A percentile compares a stretch with the other conserved stretches of the same genome.
Conservation (phyloP, 1,284 basidiomycete species). For the Heliocybe sulcata region DNA sequence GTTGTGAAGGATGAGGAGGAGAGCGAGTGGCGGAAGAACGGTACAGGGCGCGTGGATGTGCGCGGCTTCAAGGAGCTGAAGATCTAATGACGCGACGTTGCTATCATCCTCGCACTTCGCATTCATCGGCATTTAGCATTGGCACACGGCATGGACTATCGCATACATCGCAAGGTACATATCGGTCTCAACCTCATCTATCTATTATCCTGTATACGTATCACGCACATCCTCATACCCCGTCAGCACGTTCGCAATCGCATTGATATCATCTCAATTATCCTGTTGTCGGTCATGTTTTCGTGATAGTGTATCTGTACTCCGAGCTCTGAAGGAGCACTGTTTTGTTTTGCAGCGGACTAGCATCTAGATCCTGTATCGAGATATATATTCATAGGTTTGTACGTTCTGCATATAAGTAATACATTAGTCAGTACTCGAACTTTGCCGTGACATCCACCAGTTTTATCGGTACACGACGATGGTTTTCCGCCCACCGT, state of each 20-base stretch:
- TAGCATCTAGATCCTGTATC: neutral
- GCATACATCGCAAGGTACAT: neutral
- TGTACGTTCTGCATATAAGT: neutral
- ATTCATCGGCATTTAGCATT: neutral
- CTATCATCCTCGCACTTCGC: neutral
- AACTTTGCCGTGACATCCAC: neutral
- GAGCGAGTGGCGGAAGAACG: slow-evolving; percentile 66
- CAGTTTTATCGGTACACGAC: neutral
- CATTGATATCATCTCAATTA: neutral
- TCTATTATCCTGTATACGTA: neutral
- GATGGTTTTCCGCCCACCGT: neutral
- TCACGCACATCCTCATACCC: neutral
- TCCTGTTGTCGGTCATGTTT: neutral
- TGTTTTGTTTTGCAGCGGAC: neutral
- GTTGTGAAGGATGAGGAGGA: slow-evolving; percentile 14
- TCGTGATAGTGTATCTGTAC: neutral
- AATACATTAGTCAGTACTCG: neutral
- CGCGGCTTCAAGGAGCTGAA: slow-evolving; percentile 75
- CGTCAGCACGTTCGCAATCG: neutral
- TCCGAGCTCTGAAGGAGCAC: neutral
- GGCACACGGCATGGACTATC: too few species aligned
- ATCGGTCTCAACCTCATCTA: neutral
- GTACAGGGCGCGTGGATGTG: slow-evolving; percentile 69
- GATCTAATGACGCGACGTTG: slow-evolving; percentile 35
- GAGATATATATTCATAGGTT: too few species aligned